Percentiles rank a stretch among this genome's conserved stretches.
phyloP scores from a whole-genome alignment of 2,329 filamentous ascomycete species.

The Diaporthe vaccinii region DNA sequence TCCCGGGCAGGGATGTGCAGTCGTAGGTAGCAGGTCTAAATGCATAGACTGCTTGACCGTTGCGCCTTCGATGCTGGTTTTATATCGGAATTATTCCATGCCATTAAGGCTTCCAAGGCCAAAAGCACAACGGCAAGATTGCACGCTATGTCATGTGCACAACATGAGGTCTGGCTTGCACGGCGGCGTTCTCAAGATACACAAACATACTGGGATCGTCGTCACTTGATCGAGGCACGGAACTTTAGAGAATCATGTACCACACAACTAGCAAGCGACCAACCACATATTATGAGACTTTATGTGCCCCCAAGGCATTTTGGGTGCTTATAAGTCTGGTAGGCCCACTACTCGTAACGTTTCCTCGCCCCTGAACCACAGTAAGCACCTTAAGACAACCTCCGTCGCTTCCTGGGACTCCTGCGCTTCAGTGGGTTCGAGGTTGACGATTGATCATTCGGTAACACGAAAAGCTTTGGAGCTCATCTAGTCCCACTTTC shows the following conservation, averaged over 20 bases:
- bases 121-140: not conserved
- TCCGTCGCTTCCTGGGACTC: not conserved
- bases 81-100: not conserved
- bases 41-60: not conserved
- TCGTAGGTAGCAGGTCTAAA: too few species aligned
- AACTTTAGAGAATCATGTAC: not conserved
- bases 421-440: too few species aligned
- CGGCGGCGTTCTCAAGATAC: not conserved
- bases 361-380: not conserved
- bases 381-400: slow-evolving; percentile 31
- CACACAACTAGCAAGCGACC: not conserved
- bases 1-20: not conserved
- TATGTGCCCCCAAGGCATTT: not conserved
- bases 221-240: too few species aligned
- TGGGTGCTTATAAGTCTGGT: not conserved
- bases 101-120: not conserved
- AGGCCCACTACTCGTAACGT: not conserved
- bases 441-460: not conserved
- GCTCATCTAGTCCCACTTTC: not conserved
- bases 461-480: not conserved
- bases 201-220: not conserved
- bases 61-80: not conserved
- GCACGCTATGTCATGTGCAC: slow-evolving; percentile 10
- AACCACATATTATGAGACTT: not conserved
- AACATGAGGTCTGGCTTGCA: not conserved